Conservation (phyloP, 345 rosid species). For the Gossypium anomalum region DNA sequence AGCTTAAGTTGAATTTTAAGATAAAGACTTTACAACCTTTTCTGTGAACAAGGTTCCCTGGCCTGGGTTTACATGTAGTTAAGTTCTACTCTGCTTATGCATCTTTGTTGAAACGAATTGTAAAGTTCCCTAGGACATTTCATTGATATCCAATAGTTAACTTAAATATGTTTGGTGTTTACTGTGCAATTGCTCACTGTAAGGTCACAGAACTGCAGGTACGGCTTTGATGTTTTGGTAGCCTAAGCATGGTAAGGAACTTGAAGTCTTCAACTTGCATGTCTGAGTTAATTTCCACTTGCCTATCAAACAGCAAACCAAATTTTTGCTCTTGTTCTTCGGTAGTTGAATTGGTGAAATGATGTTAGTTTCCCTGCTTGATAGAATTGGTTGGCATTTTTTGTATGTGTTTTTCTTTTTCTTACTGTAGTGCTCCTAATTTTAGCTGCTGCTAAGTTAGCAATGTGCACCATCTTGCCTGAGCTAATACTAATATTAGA, state of each 20-base stretch:
- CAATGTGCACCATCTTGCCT: too few species aligned
- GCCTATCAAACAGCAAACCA: not conserved
- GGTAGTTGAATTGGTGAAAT: not conserved
- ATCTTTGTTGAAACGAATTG: not conserved
- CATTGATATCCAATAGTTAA: not conserved
- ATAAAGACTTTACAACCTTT: not conserved
- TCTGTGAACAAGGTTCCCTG: not conserved
- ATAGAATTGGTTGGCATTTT: not conserved
- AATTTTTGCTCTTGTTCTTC: not conserved
- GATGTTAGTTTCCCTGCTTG: not conserved
- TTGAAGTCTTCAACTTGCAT: too few species aligned
- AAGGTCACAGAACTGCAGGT: too few species aligned
- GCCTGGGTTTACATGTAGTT: not conserved
- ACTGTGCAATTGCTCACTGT: too few species aligned
- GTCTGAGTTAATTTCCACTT: not conserved
- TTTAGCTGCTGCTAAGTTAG: not conserved
- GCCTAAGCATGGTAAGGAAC: too few species aligned
- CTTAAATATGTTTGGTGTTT: not conserved
- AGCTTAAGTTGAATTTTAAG: too few species aligned
- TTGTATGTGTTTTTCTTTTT: not conserved
- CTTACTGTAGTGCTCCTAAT: not conserved
- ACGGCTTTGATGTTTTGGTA: too few species aligned
- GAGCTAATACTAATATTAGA: slow-evolving; percentile 3
- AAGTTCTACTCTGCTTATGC: not conserved
- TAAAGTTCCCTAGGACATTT: not conserved